phyloP scores from a whole-genome alignment of 2,329 filamentous ascomycete genomes.

The Pleomassaria siparia region DNA sequence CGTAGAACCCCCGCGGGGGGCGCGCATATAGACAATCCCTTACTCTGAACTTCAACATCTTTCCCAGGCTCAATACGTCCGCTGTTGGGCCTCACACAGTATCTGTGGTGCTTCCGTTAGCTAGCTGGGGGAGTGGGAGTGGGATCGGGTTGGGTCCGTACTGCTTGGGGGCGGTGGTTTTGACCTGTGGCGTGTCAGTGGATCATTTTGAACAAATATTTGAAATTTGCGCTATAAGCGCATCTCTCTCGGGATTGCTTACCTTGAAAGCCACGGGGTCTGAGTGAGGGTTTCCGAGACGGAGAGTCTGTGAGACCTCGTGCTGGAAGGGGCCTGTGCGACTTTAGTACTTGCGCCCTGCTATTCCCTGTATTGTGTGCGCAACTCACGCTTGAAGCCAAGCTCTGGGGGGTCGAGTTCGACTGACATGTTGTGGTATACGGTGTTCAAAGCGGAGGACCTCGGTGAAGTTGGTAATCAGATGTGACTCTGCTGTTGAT shows the following conservation, averaged over 20 bases:
- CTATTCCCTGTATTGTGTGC: background rate
- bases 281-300: slow-evolving; percentile 59
- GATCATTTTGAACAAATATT: slow-evolving; percentile 1
- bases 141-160: slow-evolving; percentile 54
- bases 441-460: slow-evolving; percentile 12
- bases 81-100: slow-evolving; percentile 96
- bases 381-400: slow-evolving; percentile 79
- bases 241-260: slow-evolving; percentile 22
- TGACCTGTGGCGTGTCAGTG: slow-evolving; percentile 65
- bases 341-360: slow-evolving; percentile 20
- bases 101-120: slow-evolving; percentile 59
- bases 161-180: slow-evolving; percentile 99
- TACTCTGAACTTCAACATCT: slow-evolving; percentile 91
- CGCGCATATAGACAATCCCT: slow-evolving; percentile 26
- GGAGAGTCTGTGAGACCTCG: slow-evolving; percentile 64
- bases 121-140: slow-evolving; percentile 14
- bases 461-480: slow-evolving; percentile 32
- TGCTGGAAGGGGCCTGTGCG: slow-evolving; percentile 62
- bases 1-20: slow-evolving; percentile 14
- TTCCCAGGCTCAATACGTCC: slow-evolving; percentile 90
- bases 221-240: slow-evolving; percentile 1
- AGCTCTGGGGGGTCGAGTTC: slow-evolving; percentile 90
- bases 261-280: slow-evolving; percentile 67
- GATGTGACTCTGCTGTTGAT: slow-evolving; percentile 6
- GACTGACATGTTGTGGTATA: slow-evolving; percentile 74